Conservation (phyloP, 352 stramenopile genomes). For the Globisporangium ultimum region DNA sequence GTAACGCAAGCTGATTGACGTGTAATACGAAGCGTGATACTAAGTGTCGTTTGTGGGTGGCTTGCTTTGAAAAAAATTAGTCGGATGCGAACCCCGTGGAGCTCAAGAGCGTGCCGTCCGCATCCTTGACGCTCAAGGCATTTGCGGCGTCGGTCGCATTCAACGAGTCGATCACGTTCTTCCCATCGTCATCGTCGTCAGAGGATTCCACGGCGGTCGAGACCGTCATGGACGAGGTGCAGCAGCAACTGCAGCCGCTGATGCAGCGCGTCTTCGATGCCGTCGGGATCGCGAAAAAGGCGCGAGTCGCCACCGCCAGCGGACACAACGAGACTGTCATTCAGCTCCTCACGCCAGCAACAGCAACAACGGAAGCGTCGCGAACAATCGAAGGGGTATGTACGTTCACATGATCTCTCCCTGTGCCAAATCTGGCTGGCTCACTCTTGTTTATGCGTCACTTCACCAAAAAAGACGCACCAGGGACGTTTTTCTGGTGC, state of each 20-base stretch:
- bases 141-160: conserved; percentile 45
- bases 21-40: no score
- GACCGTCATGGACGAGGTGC: conserved; percentile 35
- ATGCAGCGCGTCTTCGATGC: conserved; percentile 33
- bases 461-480: conserved; percentile 13
- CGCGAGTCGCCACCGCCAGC: not conserved
- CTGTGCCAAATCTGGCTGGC: not conserved
- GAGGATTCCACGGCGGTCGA: conserved; percentile 16
- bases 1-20: not conserved
- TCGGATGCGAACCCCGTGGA: conserved; percentile 22
- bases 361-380: conserved; percentile 6
- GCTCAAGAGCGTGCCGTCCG: conserved; percentile 16
- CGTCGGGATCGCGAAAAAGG: conserved; percentile 26
- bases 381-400: no score
- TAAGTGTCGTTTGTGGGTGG: no score
- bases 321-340: conserved; percentile 22
- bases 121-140: conserved; percentile 23
- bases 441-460: not conserved
- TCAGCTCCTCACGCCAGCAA: conserved; percentile 33
- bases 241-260: conserved; percentile 47
- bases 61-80: not conserved
- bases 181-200: not conserved
- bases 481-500: conserved; percentile 40
- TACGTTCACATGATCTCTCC: no score
- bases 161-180: conserved; percentile 38